These are phyloP conservation scores for Termitomyces sp. DNA, from an alignment of 768 basidiomycete species.

Conservation along the genomic window DNA sequence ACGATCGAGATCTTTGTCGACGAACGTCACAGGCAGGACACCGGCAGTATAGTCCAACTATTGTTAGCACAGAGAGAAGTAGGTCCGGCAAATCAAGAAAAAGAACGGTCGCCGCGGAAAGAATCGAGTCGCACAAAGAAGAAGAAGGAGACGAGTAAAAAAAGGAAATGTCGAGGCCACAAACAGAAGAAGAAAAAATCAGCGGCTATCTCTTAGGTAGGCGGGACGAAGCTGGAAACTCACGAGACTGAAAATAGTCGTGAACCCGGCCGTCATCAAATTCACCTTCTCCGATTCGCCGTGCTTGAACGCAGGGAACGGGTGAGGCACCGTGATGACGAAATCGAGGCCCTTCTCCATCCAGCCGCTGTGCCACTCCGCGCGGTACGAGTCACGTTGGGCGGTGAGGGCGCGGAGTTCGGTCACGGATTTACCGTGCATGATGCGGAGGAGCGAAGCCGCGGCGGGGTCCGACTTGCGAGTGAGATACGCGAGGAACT, in stretches of 20 bases:
- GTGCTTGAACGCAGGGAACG: conserved; percentile 55
- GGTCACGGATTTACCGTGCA: conserved; percentile 41
- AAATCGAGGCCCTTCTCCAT: conserved; percentile 52
- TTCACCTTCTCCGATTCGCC: conserved; percentile 46
- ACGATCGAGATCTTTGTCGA: conserved; percentile 32
- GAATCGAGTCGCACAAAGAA: not conserved
- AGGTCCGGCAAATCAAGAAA: not conserved
- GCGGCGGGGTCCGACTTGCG: conserved; percentile 32
- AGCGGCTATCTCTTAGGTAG: conserved; percentile 6
- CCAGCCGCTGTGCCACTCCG: conserved; percentile 42
- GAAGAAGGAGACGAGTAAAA: not conserved
- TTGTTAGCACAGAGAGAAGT: not conserved
- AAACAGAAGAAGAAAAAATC: not conserved
- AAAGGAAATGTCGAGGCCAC: not conserved
- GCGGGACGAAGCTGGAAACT: conserved; percentile 1
- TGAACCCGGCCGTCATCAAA: conserved; percentile 56
- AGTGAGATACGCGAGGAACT: conserved; percentile 33
- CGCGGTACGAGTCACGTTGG: conserved; percentile 37
- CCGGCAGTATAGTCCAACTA: conserved; percentile 53
- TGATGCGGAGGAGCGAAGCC: conserved; percentile 29
- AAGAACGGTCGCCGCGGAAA: not conserved
- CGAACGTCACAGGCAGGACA: conserved; percentile 55
- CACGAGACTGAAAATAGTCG: conserved; percentile 65
- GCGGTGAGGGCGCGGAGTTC: conserved; percentile 48
- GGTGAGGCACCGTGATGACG: conserved; percentile 54